Evolutionary conservation across 257 asterid species (phyloP), one percentile per base, ranked within the genome.

Genomic region (Solanum pinnatisectum): DNA sequence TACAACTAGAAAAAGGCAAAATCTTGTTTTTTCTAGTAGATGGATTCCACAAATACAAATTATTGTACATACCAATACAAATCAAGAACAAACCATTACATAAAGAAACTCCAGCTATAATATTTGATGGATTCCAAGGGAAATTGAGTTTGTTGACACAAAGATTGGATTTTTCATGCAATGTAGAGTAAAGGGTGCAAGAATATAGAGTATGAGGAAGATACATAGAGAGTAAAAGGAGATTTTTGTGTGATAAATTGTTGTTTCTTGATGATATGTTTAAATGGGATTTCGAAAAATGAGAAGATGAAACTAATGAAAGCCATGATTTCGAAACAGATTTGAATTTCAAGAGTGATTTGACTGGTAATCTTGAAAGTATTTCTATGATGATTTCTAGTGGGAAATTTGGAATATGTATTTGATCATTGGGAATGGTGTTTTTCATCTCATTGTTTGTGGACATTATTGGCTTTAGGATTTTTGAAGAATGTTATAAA

Each of bases 31-130:
- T 83, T 76, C 93, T 89, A 20, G 91, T 89, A 10, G 92, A 18
- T 4, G 95, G 95, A 90, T 94, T 93, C 95, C 95, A 93, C 2
- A 94, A 63, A 83, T 68, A 88, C 78, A 93, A 42, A 15, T 72
- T 77, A 23, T 83, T 90, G 40, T 84, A 67, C 36, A 90, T 65
- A 35, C 91, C 93, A 30, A 94, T 18, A 90, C 93, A 90, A 2
- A 92, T 25, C 68, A 82, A 82, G 67, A 82, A 49, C 33, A 93
- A 59, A 11, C 95, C 94, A 88, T 94, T 90, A 74, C 92, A 89
- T 22, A 92, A 88, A 78, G 92, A 92, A 83, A 89, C 68, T 16
- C 85, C 85, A 46, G 85, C 40, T 49, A 82, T 49, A 10, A 82
- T 49, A 3, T 82, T 82, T 2, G 85, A 82, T 82, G 68, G 42